Base-by-base conservation (phyloP, 108 stramenopile genomes). In the Aurantiochytrium sp. region DNA sequence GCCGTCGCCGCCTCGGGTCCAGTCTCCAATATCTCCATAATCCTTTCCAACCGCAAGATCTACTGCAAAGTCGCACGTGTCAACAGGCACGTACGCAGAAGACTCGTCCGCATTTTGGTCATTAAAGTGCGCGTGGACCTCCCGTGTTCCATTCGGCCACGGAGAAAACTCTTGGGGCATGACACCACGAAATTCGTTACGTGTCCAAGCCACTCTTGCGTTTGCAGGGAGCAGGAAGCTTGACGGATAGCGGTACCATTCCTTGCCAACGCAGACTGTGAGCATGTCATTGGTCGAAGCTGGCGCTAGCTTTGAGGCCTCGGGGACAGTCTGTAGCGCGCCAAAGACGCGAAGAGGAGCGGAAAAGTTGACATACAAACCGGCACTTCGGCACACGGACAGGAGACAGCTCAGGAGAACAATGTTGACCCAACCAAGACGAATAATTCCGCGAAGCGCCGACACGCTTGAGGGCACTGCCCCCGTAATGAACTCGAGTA, bases 231-330 rank as follows among this genome's bases (percentile, higher is more conserved):
- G 92, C 87, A 94, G 97, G 91, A 97, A 98, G 44, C 93, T 94
- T 29, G 97, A 95, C 5, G 97, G 97, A 91, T 96, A 98, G 42
- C 96, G 91, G 92, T 99, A 96, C 99, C 99, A 99, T 94, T 99
- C 99, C 45, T 96, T 97, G 49, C 89, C 89, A 5, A 87, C 55
- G 90, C 99, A 99, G 55, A 97, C 76, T 35, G 35, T 69, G 64
- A 69, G 35, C 35, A 35, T 35, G 35, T 35, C 35, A 35, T 35
- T 35, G 35, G 35, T 35, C 35, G 35, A 35, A 35, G 35, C 35
- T 35, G 35, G 35, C 35, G 35, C 35, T 0, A 35, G 35, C 35
- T 35, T 35, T 2, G 35, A 35, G 35, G 35, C 35, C 35, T 35
- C 35, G 35, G 35, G 35, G 35, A n/a, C 55, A 57, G 55, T 8